Evolutionary conservation across 139 green algal genomes (phyloP).

Genomic region (Marvania coccoides): DNA sequence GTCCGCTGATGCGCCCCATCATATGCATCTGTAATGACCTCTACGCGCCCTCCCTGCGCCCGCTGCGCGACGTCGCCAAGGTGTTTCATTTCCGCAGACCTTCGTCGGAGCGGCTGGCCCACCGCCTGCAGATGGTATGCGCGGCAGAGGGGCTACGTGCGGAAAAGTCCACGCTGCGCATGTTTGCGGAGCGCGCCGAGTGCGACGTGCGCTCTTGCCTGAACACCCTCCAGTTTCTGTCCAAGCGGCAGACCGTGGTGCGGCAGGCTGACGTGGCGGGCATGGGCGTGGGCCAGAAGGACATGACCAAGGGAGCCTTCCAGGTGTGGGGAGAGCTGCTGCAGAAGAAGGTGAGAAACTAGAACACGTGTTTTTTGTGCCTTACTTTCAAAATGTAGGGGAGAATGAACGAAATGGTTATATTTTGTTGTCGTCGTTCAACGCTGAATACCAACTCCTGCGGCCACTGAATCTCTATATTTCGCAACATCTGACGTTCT

Average conservation of each 20-base stretch:
- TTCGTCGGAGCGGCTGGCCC: conserved; percentile 29
- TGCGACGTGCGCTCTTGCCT: conserved; percentile 86
- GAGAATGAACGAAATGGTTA: too few species aligned
- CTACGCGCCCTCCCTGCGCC: conserved; percentile 79
- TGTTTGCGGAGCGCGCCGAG: conserved; percentile 42
- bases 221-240: conserved; percentile 83
- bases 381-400: not conserved
- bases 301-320: conserved; percentile 59
- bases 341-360: conserved; percentile 15
- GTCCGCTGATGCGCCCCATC: conserved; percentile 68
- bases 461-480: too few species aligned
- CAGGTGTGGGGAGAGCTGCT: conserved; percentile 61
- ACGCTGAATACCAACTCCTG: too few species aligned
- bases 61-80: conserved; percentile 68
- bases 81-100: conserved; percentile 63
- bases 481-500: not conserved
- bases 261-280: conserved; percentile 26
- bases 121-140: conserved; percentile 29
- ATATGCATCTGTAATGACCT: conserved; percentile 98
- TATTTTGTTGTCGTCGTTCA: too few species aligned
- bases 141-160: conserved; percentile 18
- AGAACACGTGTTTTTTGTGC: not conserved
- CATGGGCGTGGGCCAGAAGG: conserved; percentile 64
- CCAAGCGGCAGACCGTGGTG: conserved; percentile 16
- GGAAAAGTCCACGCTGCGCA: conserved; percentile 43